Evolutionary conservation across 2,329 filamentous ascomycete species (phyloP), one percentile per base, ranked within the genome.

Genomic region (Verticillium alfalfae): DNA sequence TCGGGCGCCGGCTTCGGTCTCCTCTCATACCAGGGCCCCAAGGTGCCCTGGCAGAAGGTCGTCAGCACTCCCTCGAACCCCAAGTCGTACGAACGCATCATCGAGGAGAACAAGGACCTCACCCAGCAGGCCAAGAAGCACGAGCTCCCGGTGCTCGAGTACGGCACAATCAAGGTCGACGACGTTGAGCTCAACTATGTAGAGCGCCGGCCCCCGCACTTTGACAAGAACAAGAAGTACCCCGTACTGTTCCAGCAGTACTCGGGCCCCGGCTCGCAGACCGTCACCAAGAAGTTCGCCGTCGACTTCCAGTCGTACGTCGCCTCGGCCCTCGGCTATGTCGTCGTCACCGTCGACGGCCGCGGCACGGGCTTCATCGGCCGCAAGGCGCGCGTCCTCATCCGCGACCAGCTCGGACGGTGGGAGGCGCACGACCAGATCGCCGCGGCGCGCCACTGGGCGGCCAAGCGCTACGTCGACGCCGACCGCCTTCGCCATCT

Each of bases 211-310:
- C 95, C 95, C 6, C 90, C 93, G 1, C 90, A 97, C 75, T 99
- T 98, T 72, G 85, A 93, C 72, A 80, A 86, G 18, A 88, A 87
- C 68, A 93, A 91, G 76, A 88, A 90, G 71, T 98, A 99, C 68
- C 95, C 95, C 0, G 93, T 99, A 1, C 84, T 99, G 5, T 99
- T 99, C 81, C 89, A 91, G 70, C 88, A 97, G 63, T 99, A 99
- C 78, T 94, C 92, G 31, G 95, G 95, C 0, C 95, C 95, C 0
- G 92, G 90, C n/a, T 97, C 93, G 18, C 96, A 99, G 73, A 85
- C 85, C 8, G 95, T 99, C 2, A 82, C 85, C 68, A 93, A 94
- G 72, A 84, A 76, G 61, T 99, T 97, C 77, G 76, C 74, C 10
- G 87, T 99, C 63, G 91, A 97, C 72, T 99, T 96, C 73, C 92